phyloP scores from a whole-genome alignment of 192 early-diverging fungal genomes.

The Entomortierella lignicola region DNA sequence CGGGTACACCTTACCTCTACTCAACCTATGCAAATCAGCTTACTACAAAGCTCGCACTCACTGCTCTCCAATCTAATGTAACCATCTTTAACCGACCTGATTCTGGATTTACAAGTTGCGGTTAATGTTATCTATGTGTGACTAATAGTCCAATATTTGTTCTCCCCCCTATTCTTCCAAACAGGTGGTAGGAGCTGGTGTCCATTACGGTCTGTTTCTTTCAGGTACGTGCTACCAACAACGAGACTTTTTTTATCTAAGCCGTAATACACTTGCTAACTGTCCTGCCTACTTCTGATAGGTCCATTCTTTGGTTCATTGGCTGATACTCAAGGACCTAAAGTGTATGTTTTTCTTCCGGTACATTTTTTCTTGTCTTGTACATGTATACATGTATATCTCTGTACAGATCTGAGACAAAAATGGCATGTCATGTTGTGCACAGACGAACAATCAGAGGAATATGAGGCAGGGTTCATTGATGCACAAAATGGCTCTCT shows the following conservation, averaged over 20 bases:
- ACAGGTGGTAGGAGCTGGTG: constrained; percentile 40
- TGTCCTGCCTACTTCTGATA: constrained; percentile 1
- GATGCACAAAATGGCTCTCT: no score
- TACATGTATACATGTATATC: no score
- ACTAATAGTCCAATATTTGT: no score
- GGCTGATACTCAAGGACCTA: constrained; percentile 34
- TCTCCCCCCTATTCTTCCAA: not conserved
- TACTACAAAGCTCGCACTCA: constrained; percentile 36
- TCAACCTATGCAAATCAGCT: constrained; percentile 52
- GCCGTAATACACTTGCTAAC: not conserved
- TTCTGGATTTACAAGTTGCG: no score
- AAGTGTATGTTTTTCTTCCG: constrained; percentile 19
- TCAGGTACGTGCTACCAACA: constrained; percentile 25
- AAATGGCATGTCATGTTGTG: not conserved
- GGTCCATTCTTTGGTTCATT: constrained; percentile 45
- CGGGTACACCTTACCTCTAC: constrained; percentile 51
- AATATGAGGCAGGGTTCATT: no score
- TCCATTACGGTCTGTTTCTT: constrained; percentile 50
- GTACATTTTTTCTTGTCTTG: no score
- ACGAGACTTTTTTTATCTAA: not conserved
- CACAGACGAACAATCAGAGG: not conserved
- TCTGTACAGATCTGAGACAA: not conserved
- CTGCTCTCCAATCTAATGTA: constrained; percentile 51
- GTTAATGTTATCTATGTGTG: no score
- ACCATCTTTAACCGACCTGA: not conserved